A percentile compares a stretch with the other conserved stretches of the same genome.
phyloP scores from a whole-genome alignment of 371 early-diverging fungal species.

The Haplosporangium sp. region DNA sequence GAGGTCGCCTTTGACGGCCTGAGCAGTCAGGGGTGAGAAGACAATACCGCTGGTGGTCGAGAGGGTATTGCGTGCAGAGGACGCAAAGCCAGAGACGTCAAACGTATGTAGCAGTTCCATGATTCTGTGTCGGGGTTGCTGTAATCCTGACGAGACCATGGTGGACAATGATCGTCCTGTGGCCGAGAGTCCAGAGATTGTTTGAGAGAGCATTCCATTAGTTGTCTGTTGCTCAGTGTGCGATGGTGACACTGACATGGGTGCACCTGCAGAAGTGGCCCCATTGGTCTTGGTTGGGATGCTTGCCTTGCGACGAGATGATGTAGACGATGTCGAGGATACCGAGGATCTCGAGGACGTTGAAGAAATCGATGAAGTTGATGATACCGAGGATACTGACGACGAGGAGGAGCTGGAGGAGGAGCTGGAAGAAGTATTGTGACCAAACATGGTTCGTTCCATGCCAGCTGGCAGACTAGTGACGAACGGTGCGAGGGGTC shows the following conservation, averaged over 20 bases:
- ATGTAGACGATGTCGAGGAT: background rate
- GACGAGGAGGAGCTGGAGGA: constrained; percentile 8
- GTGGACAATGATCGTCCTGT: constrained; percentile 35
- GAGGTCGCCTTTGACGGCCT: constrained; percentile 57
- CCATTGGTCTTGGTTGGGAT: background rate
- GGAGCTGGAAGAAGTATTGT: no score
- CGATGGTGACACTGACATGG: background rate
- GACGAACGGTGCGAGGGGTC: constrained; percentile 38
- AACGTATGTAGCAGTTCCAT: constrained; percentile 47
- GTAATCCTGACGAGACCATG: constrained; percentile 46
- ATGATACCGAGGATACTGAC: constrained; percentile 6
- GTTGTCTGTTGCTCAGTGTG: constrained; percentile 6
- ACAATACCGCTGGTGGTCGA: constrained; percentile 54
- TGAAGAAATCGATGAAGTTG: no score
- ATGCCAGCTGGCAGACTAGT: constrained; percentile 28
- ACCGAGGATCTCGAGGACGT: no score
- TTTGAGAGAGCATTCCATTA: constrained; percentile 31
- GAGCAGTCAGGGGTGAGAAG: constrained; percentile 54
- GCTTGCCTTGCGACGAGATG: constrained; percentile 7
- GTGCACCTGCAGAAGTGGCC: no score
- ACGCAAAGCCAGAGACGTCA: constrained; percentile 40
- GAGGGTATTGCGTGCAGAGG: constrained; percentile 45
- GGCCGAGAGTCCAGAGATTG: constrained; percentile 40
- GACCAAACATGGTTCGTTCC: constrained; percentile 31
- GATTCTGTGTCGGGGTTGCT: constrained; percentile 43